Evolutionary conservation across 208 protist species (phyloP), one percentile per base, ranked within the genome.

Genomic region (Naegleria lovaniensis): DNA sequence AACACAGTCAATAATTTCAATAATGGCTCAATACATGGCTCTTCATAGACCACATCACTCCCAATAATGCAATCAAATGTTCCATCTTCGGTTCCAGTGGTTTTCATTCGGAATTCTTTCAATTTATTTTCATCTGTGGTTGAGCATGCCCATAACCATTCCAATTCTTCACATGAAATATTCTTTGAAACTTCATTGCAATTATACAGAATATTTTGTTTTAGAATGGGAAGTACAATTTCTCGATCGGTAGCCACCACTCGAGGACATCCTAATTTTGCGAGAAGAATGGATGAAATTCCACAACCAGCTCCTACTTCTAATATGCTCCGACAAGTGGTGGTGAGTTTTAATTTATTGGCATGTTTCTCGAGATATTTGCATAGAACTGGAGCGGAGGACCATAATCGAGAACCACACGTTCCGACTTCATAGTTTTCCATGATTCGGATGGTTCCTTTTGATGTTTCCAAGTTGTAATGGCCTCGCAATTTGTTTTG

Each of bases 261-360:
- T 48, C 25, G 39, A 22, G 11, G 3, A 48, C 83, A 85, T 48
- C 83, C 83, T 38, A 43, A 51, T 48, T 85, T 85, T 85, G 83
- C 29, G 15, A 85, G 33, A 25, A 85, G 16, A 43, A 85, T 43
- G 39, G 39, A 25, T 38, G 15, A 38, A 43, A 85, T 48, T 0
- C 83, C 83, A 85, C 83, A 85, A 7, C 83, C 83, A 33, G 83
- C 29, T 43, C 83, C 83, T 29, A 85, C 13, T 85, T 85, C 83
- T 5, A 85, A 48, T 3, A 16, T 38, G 11, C 4, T 85, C 43
- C 43, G 43, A 39, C 1, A 39, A 29, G 38, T 85, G 29, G 33
- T n/a, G 7, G 7, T 5, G 15, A 85, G 15, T 48, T 85, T 85
- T 48, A 85, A 51, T 85, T 85, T 85, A n/a, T 48, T 85, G n/a